phyloP scores from a whole-genome alignment of 768 basidiomycete genomes.

The Mrakia gelida region DNA sequence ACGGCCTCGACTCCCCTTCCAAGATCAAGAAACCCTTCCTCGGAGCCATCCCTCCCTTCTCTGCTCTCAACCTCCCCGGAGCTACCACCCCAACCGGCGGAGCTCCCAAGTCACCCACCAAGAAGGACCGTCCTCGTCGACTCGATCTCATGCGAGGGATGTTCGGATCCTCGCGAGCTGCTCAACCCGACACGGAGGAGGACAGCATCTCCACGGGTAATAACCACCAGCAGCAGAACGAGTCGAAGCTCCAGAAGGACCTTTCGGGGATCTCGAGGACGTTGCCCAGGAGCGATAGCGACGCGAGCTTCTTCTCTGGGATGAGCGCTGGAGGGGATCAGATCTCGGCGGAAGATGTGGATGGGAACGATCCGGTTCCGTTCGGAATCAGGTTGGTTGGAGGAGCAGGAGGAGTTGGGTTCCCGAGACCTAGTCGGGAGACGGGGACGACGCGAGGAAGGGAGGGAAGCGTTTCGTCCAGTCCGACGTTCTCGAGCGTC shows the following conservation, averaged over 20 bases:
- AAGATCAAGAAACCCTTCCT: constrained; percentile 6
- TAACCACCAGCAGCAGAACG: neutral
- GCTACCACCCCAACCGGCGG: neutral
- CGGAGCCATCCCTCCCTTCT: constrained; percentile 3
- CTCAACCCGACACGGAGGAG: neutral
- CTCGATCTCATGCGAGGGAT: constrained; percentile 27
- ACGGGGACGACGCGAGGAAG: neutral
- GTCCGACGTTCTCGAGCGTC: constrained; percentile 21
- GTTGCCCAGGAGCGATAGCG: neutral
- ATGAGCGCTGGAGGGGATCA: constrained; percentile 1
- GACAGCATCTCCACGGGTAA: neutral
- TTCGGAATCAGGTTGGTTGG: constrained; percentile 16
- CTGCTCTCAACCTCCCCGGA: neutral
- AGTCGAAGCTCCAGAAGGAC: constrained; percentile 1
- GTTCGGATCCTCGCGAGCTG: constrained; percentile 2
- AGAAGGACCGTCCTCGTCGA: constrained; percentile 9
- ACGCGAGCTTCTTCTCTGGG: constrained; percentile 22
- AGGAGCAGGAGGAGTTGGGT: neutral
- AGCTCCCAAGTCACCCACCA: constrained; percentile 8
- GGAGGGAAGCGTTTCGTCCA: neutral
- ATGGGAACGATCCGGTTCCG: neutral
- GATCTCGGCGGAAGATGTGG: neutral
- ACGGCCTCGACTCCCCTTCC: neutral
- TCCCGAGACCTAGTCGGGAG: neutral
- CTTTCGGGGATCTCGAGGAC: constrained; percentile 19